Base-by-base conservation (phyloP, 202 grass and related monocot genomes). In the Panicum hallii region DNA sequence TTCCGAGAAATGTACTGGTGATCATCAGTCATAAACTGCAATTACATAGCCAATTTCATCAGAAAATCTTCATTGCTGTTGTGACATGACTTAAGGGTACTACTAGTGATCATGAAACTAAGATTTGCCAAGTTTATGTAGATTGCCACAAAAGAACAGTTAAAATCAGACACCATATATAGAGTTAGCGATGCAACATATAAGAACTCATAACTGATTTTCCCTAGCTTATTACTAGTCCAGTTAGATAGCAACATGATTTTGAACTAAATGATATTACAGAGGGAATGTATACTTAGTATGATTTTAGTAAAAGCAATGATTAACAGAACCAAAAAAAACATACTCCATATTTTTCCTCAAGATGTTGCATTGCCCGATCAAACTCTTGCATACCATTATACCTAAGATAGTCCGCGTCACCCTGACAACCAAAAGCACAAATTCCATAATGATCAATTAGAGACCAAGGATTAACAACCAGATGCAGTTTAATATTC, bases 21-120 rank as follows among this genome's bases (percentile, higher is more conserved):
- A 34, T 90, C 88, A 50, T 93, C 92, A 78, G 97, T 97, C 93
- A 99, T 99, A 85, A 97, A 99, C 97, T 99, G 91, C 75, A 97
- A 89, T 69, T 41, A 86, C 36, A 87, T 54, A 68, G 83, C 48
- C 41, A 16, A 47, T 70, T 69, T 86, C 69, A 92, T 84, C 52
- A 85, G 74, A 71, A 72, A 81, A 80, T 42, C 42, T 86, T 40
- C 14, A n/a, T 53, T 68, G 22, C 17, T 81, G 15, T 60, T 56
- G 69, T 6, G 62, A 28, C 53, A 73, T 65, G 7, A 8, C 20
- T 80, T 63, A 69, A 74, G 42, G 82, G 64, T 42, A 75, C 55
- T 72, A 67, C 23, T 34, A 34, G 28, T 52, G 4, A 85, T 63
- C 17, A 85, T 80, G n/a, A 11, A 90, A 86, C 15, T 82, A 82